Evolutionary conservation across 78 protist species (phyloP).

Genomic region (Monosiga brevicollis): DNA sequence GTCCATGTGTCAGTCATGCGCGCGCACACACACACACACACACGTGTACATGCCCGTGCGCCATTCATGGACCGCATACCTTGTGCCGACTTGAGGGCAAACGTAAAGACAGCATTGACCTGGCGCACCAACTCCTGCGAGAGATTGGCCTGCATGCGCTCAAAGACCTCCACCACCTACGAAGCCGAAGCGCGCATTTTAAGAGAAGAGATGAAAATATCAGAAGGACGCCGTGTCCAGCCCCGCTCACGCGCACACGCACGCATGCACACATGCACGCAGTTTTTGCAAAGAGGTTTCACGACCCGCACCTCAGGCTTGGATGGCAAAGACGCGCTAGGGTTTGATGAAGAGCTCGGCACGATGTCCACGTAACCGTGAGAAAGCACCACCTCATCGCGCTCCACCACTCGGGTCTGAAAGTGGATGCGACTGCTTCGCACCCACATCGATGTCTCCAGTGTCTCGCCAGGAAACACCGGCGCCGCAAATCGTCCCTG

Average conservation of each 20-base stretch:
- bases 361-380: too few relatives aligned
- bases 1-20: not conserved
- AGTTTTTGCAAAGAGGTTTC: too few relatives aligned
- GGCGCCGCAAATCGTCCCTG: slow-evolving; percentile 27
- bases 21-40: not conserved
- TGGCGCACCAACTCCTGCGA: not conserved
- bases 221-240: too few relatives aligned
- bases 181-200: not conserved
- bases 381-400: slow-evolving; percentile 4
- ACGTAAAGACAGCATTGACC: slow-evolving; percentile 13
- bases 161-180: not conserved
- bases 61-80: not conserved
- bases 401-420: slow-evolving; percentile 5
- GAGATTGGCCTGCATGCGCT: not conserved
- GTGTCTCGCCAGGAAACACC: slow-evolving; percentile 37
- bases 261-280: too few relatives aligned
- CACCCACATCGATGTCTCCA: slow-evolving; percentile 21
- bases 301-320: too few relatives aligned
- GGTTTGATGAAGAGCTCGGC: too few relatives aligned
- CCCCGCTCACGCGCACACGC: too few relatives aligned
- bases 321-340: too few relatives aligned
- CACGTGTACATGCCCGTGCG: not conserved
- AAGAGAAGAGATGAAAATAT: too few relatives aligned
- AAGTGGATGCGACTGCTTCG: not conserved
- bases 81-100: not conserved